These are phyloP conservation scores for Abrus pulchellus DNA, from an alignment of 306 rosid species.

Conservation along the genomic window DNA sequence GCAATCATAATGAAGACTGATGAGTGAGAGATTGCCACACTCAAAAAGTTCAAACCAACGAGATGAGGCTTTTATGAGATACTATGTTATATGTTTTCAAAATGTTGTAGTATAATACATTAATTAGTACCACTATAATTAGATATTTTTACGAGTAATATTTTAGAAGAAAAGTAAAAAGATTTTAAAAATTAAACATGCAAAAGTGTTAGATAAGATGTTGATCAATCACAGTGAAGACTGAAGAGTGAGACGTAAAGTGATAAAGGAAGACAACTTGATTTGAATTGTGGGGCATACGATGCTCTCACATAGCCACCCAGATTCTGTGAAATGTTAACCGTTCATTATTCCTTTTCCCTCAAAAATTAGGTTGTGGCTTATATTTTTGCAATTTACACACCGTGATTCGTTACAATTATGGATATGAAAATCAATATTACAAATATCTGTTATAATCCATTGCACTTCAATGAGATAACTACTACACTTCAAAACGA, in stretches of 20 bases:
- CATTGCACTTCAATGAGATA: too few species aligned
- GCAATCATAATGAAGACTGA: too few species aligned
- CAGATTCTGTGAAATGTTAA: slow-evolving; percentile 35
- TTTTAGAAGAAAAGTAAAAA: neutral
- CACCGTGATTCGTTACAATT: neutral
- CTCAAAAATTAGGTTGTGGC: slow-evolving; percentile 21
- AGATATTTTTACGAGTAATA: neutral
- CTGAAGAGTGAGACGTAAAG: slow-evolving; percentile 37
- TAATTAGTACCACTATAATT: neutral
- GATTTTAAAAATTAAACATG: neutral
- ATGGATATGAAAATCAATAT: neutral
- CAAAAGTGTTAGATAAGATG: slow-evolving; percentile 20
- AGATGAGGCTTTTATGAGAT: neutral
- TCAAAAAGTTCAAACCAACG: neutral
- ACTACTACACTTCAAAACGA: too few species aligned
- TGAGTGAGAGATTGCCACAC: neutral
- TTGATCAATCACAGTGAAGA: slow-evolving; percentile 29
- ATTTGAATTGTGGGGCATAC: slow-evolving; percentile 39
- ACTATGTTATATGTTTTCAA: neutral
- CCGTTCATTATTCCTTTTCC: slow-evolving; percentile 26
- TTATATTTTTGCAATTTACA: slow-evolving; percentile 6
- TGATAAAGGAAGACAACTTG: slow-evolving; percentile 9
- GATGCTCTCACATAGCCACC: slow-evolving; percentile 41
- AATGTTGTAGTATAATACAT: neutral
- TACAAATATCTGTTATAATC: too few species aligned